Evolutionary conservation across 371 early-diverging fungal species (phyloP), one percentile per base, ranked within the genome.

Genomic region (Mortierella sp.): DNA sequence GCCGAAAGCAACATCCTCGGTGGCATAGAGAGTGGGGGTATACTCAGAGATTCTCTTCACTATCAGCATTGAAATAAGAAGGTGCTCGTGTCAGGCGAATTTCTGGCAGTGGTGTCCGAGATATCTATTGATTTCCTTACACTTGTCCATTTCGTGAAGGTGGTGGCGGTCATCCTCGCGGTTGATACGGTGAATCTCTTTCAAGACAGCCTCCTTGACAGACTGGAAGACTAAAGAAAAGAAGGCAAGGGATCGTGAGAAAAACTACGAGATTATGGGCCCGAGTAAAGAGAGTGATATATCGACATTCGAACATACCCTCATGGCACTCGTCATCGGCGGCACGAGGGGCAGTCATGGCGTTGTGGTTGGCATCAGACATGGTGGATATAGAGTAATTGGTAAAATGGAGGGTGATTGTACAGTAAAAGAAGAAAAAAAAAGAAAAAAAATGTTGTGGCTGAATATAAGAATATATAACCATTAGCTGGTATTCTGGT

Each of bases 1-100:
- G 58, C 89, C 89, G 45, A 86, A 89, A 11, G 88, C 74, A 47
- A 86, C 87, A 58, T 85, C 87, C 81, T 89, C 89, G 32, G 69
- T 70, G 53, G 89, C 88, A 75, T 86, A 86, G 55, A 86, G 82
- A 53, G 82, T 69, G 22, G 87, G 81, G 53, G 84, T 86, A 75
- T 77, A 89, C 55, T 74, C 82, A 21, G 85, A 69, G 70, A 88
- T 85, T 58, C 73, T 77, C 69, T 86, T 75, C 60, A 89, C 82
- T 81, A 65, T 53, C 9, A 28, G 19, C 13, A n/a, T 21, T 16
- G 19, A 36, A 38, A 40, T 15, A 40, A 45, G 4, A 55, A 15
- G 53, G 32, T 22, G 52, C 15, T 36, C 58, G 32, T 33, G 19
- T 36, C 32, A 36, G 50, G 16, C 6, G 6, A 6, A 36, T 36